Evolutionary conservation across 1,284 basidiomycete genomes (phyloP).

Genomic region (Cryptococcus neoformans): DNA sequence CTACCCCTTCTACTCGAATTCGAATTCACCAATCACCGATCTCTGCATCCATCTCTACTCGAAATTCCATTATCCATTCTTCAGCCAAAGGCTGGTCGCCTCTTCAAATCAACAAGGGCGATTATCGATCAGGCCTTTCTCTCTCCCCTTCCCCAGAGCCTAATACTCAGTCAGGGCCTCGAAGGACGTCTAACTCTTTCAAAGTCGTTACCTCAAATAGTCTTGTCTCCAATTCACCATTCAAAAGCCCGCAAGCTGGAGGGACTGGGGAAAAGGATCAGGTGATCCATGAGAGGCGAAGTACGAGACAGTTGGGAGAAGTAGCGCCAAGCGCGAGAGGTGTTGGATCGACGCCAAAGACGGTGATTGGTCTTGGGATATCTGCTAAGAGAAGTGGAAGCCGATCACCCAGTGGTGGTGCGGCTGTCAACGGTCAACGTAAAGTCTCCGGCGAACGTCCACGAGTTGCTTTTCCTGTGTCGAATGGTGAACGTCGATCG

Average conservation of each 20-base stretch:
- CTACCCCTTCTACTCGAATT: too few species aligned
- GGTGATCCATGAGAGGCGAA: slow-evolving; percentile 40
- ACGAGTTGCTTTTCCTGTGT: slow-evolving; percentile 27
- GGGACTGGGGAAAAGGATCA: slow-evolving; percentile 19
- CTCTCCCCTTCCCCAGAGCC: slow-evolving; percentile 19
- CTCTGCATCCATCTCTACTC: slow-evolving; percentile 18
- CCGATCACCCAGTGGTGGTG: slow-evolving; percentile 10
- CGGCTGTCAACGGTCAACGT: slow-evolving; percentile 33
- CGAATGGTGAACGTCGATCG: slow-evolving; percentile 12
- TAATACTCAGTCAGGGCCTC: slow-evolving; percentile 45
- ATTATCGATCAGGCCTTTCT: slow-evolving; percentile 18
- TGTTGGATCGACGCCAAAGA: slow-evolving; percentile 28
- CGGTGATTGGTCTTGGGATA: slow-evolving; percentile 43
- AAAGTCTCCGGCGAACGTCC: slow-evolving; percentile 33
- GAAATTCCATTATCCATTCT: slow-evolving; percentile 43
- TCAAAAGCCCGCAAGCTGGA: slow-evolving; percentile 56
- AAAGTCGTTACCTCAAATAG: slow-evolving; percentile 75
- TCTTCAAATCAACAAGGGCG: slow-evolving; percentile 46
- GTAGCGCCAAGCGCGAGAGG: slow-evolving; percentile 30
- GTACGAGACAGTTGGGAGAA: slow-evolving; percentile 30
- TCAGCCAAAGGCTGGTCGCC: slow-evolving; percentile 51
- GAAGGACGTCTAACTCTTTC: slow-evolving; percentile 76
- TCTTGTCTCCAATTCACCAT: slow-evolving; percentile 84
- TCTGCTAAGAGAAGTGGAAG: slow-evolving; percentile 4
- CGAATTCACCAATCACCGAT: slow-evolving; percentile 4